A percentile compares a stretch with the other conserved stretches of the same genome.
phyloP scores from a whole-genome alignment of 2,329 filamentous ascomycete species.

The Sclerotiophoma versabilis region DNA sequence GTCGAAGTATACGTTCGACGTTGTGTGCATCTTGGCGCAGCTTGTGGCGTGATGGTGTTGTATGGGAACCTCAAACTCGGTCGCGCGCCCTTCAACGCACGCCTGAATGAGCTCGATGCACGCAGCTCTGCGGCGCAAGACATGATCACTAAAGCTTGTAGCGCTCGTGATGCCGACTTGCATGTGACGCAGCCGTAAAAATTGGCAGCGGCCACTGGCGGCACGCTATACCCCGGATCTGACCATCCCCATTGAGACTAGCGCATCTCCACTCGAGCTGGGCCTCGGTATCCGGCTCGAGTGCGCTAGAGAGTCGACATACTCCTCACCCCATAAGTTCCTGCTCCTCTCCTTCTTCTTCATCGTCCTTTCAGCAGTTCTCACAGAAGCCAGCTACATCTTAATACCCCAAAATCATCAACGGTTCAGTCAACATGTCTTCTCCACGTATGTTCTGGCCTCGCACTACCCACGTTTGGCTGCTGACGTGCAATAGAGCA shows the following conservation, averaged over 20 bases:
- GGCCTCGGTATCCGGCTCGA: slow-evolving; percentile 38
- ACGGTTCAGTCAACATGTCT: slow-evolving; percentile 64
- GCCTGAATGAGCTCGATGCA: background rate
- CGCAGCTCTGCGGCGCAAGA: slow-evolving; percentile 8
- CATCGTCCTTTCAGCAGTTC: background rate
- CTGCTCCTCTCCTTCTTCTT: slow-evolving; percentile 19
- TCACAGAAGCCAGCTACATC: background rate
- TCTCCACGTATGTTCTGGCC: slow-evolving; percentile 73
- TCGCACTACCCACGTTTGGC: slow-evolving; percentile 18
- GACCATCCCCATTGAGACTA: slow-evolving; percentile 11
- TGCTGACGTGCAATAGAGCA: slow-evolving; percentile 65
- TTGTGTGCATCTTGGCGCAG: background rate
- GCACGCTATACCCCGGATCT: slow-evolving; percentile 12
- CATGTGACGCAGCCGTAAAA: slow-evolving; percentile 31
- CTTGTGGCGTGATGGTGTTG: background rate
- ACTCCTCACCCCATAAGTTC: slow-evolving; percentile 34
- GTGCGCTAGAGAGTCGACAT: slow-evolving; percentile 22
- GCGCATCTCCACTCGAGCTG: slow-evolving; percentile 21
- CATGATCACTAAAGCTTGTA: slow-evolving; percentile 5
- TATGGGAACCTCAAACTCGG: background rate
- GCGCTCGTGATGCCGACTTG: slow-evolving; percentile 10
- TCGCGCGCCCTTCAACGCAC: background rate
- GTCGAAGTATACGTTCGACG: background rate
- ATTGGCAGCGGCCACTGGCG: slow-evolving; percentile 10
- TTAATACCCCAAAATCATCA: slow-evolving; percentile 1